Base-by-base conservation (phyloP, 768 basidiomycete genomes). In the Cyathus striatus region DNA sequence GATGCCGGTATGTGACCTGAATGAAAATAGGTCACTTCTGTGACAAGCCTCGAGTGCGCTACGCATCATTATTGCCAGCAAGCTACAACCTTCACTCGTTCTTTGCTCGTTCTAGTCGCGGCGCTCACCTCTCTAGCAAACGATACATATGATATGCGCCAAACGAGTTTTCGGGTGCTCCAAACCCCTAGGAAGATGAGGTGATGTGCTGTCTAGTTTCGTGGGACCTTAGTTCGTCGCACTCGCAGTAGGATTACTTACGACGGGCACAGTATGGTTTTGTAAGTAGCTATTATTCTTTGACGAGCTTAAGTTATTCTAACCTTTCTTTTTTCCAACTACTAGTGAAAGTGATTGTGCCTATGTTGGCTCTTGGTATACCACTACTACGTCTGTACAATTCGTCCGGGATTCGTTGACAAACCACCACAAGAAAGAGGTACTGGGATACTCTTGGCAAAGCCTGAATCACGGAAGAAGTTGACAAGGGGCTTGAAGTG, bases 201-300 rank as follows among this genome's bases (percentile, higher is more conserved):
- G n/a, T n/a, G n/a, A n/a, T n/a, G n/a, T n/a, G n/a, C n/a, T n/a
- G n/a, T n/a, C n/a, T n/a, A n/a, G n/a, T n/a, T n/a, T n/a, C 41
- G 93, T 89, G 22, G 95, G 95, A 0, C 95, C 93, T 0, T 79
- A 86, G 55, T 98, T 98, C 58, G 79, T 98, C 27, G 75, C 66
- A 1, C 68, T 95, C n/a, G 94, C 91, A 3, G 69, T 85, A 42
- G 54, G 81, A 5, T 72, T 98, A 21, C 81, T 93, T 13, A 63
- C 71, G 9, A 53, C 70, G 1, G 93, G 91, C 35, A 69, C 78
- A 0, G 47, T 90, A 38, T 83, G 78, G 49, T 98, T 95, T 60
- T 90, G 92, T 94, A 57, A 63, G 86, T 78, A 22, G 13, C 6
- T n/a, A n/a, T n/a, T 38, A 23, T 17, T 37, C 21, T 27, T 4